These are phyloP conservation scores for Achlya hypogyna DNA, from an alignment of 352 stramenopile genomes.

Conservation along the genomic window DNA sequence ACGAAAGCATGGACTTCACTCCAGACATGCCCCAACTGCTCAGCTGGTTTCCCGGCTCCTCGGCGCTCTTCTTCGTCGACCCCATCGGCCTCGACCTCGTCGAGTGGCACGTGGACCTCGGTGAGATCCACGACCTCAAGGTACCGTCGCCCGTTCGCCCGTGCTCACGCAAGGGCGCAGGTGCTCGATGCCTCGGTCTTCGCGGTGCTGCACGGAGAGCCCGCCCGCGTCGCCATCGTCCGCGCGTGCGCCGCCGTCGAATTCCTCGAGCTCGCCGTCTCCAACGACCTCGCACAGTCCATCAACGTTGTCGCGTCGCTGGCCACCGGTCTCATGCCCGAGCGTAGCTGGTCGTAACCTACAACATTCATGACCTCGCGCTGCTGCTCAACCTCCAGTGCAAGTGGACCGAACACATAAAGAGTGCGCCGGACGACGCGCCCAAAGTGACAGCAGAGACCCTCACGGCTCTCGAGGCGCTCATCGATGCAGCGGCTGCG, in stretches of 20 bases:
- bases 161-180: not conserved
- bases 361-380: slow-evolving; percentile 52
- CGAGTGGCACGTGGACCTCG: slow-evolving; percentile 81
- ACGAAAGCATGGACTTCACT: slow-evolving; percentile 19
- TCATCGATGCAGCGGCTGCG: slow-evolving; percentile 31
- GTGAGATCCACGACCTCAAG: slow-evolving; percentile 78
- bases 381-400: slow-evolving; percentile 40
- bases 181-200: slow-evolving; percentile 19
- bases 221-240: slow-evolving; percentile 5
- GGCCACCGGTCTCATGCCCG: not conserved
- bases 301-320: slow-evolving; percentile 37
- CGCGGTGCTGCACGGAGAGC: slow-evolving; percentile 14
- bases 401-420: slow-evolving; percentile 36
- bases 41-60: slow-evolving; percentile 75
- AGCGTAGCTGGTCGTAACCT: slow-evolving; percentile 60
- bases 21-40: slow-evolving; percentile 39
- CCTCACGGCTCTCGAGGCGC: slow-evolving; percentile 38
- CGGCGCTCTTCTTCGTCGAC: slow-evolving; percentile 75
- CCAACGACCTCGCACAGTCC: slow-evolving; percentile 47
- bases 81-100: slow-evolving; percentile 75
- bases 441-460: slow-evolving; percentile 22
- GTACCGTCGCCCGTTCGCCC: slow-evolving; percentile 22
- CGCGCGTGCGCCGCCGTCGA: slow-evolving; percentile 18
- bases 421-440: slow-evolving; percentile 21
- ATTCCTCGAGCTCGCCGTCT: slow-evolving; percentile 20